A percentile compares a stretch with the other conserved stretches of the same genome.
Conservation (phyloP, 169 alveolate species). For the Theileria sp. region DNA sequence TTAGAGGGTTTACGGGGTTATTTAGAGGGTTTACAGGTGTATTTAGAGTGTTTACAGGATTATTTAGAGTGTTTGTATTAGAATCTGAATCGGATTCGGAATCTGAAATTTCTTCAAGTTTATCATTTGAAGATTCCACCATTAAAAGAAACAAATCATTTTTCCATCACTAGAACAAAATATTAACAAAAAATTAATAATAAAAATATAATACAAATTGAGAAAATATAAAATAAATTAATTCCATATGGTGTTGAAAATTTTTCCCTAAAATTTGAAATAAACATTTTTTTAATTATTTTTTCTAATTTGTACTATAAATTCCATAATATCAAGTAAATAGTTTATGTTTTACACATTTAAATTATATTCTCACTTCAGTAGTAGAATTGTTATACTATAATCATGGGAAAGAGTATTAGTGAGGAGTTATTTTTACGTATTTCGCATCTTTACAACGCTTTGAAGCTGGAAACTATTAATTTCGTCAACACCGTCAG, state of each 20-base stretch:
- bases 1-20: background rate
- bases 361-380: background rate
- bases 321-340: background rate
- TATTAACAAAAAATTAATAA: too few relatives aligned
- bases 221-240: background rate
- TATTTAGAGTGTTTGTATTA: too few relatives aligned
- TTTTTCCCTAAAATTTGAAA: background rate
- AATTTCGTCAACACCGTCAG: slow-evolving; percentile 15
- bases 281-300: too few relatives aligned
- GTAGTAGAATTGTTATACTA: too few relatives aligned
- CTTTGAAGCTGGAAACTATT: slow-evolving; percentile 9
- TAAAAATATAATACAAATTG: background rate
- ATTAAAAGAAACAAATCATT: background rate
- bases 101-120: background rate
- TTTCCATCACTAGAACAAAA: background rate
- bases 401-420: background rate
- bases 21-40: too few relatives aligned
- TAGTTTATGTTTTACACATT: background rate
- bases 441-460: background rate
- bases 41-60: background rate
- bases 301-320: background rate
- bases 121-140: background rate
- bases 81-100: background rate
- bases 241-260: background rate
- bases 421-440: slow-evolving; percentile 12